These are phyloP conservation scores for Melaleuca quinquenervia DNA, from an alignment of 345 rosid genomes.

Conservation along the genomic window DNA sequence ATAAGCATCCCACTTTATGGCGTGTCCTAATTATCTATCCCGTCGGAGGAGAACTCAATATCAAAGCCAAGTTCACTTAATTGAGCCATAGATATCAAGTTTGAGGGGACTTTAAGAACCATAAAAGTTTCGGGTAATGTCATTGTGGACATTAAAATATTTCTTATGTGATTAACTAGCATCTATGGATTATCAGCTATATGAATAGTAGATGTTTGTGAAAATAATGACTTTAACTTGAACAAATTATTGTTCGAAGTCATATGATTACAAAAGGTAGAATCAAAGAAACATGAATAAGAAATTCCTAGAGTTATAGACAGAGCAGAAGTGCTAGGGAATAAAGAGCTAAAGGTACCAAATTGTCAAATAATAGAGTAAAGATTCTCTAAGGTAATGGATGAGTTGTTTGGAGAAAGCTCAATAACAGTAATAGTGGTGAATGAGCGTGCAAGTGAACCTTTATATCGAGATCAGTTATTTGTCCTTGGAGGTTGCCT, in stretches of 20 bases:
- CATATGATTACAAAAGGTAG: not conserved
- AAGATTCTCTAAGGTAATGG: not conserved
- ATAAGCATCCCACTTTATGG: not conserved
- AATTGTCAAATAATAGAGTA: fast-evolving
- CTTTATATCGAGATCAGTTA: fast-evolving
- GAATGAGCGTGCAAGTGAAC: not conserved
- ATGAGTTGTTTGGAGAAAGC: not conserved
- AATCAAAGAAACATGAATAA: not conserved
- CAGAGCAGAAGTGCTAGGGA: not conserved
- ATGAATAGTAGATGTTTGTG: not conserved
- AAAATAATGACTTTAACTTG: not conserved
- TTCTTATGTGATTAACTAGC: not conserved
- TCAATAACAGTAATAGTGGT: not conserved
- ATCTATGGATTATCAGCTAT: no score
- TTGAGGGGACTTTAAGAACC: not conserved
- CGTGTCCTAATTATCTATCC: fast-evolving
- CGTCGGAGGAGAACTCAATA: not conserved
- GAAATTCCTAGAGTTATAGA: not conserved
- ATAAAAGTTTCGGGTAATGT: not conserved
- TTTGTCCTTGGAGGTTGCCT: not conserved
- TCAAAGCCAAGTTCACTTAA: not conserved
- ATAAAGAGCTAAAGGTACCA: not conserved
- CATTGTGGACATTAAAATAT: not conserved
- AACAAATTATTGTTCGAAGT: no score
- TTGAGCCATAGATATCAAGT: not conserved